phyloP scores from a whole-genome alignment of 345 rosid species.

The Anacardium occidentale region DNA sequence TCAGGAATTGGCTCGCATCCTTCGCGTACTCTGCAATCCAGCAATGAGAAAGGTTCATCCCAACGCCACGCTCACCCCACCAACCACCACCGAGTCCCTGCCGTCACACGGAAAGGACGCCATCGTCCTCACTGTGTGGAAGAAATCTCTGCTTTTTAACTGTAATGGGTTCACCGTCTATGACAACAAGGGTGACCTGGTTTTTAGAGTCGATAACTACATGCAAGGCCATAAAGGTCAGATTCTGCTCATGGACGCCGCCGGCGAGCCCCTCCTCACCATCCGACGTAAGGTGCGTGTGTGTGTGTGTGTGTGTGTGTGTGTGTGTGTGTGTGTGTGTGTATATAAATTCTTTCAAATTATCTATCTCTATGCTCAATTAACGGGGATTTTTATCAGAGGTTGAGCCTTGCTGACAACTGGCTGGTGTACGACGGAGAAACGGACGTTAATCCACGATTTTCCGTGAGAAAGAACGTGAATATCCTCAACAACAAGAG shows the following conservation, averaged over 20 bases:
- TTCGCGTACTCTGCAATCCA: neutral
- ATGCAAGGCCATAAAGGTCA: constrained; percentile 50
- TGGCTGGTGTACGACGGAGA: constrained; percentile 92
- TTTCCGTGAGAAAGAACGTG: constrained; percentile 53
- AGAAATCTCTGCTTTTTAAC: constrained; percentile 85
- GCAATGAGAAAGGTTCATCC: constrained; percentile 83
- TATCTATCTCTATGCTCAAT: too few species aligned
- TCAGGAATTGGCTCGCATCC: constrained; percentile 18
- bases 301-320: constrained; percentile 7
- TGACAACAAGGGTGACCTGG: constrained; percentile 68
- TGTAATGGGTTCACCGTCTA: constrained; percentile 94
- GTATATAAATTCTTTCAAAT: neutral
- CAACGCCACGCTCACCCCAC: constrained; percentile 25
- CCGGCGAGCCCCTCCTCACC: constrained; percentile 86
- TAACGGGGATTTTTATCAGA: constrained; percentile 32
- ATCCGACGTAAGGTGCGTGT: constrained; percentile 79
- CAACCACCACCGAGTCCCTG: neutral
- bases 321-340: constrained; percentile 3
- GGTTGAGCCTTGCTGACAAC: constrained; percentile 63
- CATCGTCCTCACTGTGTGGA: constrained; percentile 79
- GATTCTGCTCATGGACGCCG: constrained; percentile 87
- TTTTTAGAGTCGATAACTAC: constrained; percentile 86
- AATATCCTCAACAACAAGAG: constrained; percentile 46
- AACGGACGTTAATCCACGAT: constrained; percentile 45
- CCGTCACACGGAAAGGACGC: constrained; percentile 20